A percentile compares a stretch with the other conserved stretches of the same genome.
Conservation (phyloP, 495 filamentous ascomycete genomes). For the Mycothermus thermophilus region DNA sequence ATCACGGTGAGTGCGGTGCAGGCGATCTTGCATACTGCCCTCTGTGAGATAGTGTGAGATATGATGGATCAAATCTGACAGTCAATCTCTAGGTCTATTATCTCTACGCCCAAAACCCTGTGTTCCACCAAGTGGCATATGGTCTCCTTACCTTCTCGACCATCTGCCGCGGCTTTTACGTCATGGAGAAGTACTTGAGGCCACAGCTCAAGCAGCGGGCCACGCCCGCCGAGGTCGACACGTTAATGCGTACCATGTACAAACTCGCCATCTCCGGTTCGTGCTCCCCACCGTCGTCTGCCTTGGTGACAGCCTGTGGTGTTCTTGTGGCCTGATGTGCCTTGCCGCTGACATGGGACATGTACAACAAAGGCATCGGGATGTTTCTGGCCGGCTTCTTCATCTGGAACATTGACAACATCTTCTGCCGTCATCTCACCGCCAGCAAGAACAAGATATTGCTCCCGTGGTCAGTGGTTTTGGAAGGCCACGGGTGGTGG, state of each 20-base stretch:
- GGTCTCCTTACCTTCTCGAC: slow-evolving; percentile 65
- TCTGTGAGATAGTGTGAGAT: too few relatives aligned
- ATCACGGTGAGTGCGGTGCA: slow-evolving; percentile 67
- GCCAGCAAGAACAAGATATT: slow-evolving; percentile 57
- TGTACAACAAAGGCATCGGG: slow-evolving; percentile 39
- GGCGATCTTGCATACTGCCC: too few relatives aligned
- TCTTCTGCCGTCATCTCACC: slow-evolving; percentile 60
- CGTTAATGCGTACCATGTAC: slow-evolving; percentile 67
- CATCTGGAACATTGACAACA: slow-evolving; percentile 80
- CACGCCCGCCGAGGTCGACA: slow-evolving; percentile 42
- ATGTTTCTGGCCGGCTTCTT: slow-evolving; percentile 74
- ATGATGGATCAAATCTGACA: too few relatives aligned
- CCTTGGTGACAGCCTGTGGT: neutral
- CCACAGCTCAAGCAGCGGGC: slow-evolving; percentile 37
- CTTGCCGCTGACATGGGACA: neutral
- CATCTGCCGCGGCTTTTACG: slow-evolving; percentile 68
- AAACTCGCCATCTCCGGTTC: slow-evolving; percentile 33
- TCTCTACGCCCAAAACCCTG: slow-evolving; percentile 81
- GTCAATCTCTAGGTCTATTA: slow-evolving; percentile 49
- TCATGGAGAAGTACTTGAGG: slow-evolving; percentile 73
- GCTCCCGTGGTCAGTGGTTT: slow-evolving; percentile 77
- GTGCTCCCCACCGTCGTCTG: slow-evolving; percentile 4
- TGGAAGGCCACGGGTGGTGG: slow-evolving; percentile 98
- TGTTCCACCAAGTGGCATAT: slow-evolving; percentile 86
- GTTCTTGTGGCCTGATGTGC: neutral